Evolutionary conservation across 1,284 basidiomycete genomes (phyloP).

Genomic region (Microbotryomycetes sp.): DNA sequence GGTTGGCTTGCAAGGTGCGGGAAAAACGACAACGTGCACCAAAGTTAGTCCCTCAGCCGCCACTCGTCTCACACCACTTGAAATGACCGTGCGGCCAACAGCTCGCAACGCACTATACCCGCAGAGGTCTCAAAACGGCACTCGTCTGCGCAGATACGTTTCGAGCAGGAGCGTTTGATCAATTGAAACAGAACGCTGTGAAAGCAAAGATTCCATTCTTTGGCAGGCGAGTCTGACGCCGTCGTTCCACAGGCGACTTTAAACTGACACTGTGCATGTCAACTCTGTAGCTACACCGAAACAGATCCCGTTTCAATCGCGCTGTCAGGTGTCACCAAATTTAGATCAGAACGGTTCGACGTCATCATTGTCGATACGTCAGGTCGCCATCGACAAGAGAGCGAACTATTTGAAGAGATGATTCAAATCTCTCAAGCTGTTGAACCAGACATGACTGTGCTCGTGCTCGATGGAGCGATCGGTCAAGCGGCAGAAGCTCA

Average conservation of each 20-base stretch:
- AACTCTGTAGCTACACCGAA: slow-evolving; percentile 66
- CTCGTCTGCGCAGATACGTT: slow-evolving; percentile 99
- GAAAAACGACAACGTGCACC: slow-evolving; percentile 97
- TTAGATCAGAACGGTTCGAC: slow-evolving; percentile 96
- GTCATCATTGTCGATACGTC: slow-evolving; percentile 99
- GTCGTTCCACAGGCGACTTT: not conserved
- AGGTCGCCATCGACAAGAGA: slow-evolving; percentile 94
- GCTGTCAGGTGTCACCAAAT: slow-evolving; percentile 87
- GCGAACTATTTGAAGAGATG: slow-evolving; percentile 97
- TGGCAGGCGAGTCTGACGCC: slow-evolving; percentile 54
- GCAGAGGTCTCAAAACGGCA: slow-evolving; percentile 93
- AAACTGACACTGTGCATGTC: not conserved
- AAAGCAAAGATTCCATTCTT: slow-evolving; percentile 99
- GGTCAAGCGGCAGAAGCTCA: slow-evolving; percentile 98
- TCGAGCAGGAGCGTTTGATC: slow-evolving; percentile 98
- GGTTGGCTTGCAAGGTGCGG: slow-evolving; percentile 93
- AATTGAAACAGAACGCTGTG: slow-evolving; percentile 82
- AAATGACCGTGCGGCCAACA: slow-evolving; percentile 20
- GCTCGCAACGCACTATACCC: slow-evolving; percentile 94
- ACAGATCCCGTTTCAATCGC: slow-evolving; percentile 96
- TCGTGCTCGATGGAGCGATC: slow-evolving; percentile 48
- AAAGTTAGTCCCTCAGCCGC: slow-evolving; percentile 48
- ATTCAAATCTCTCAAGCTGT: slow-evolving; percentile 89
- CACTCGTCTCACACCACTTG: not conserved
- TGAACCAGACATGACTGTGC: slow-evolving; percentile 58